Percentiles rank a stretch among this genome's conserved stretches.
These are phyloP conservation scores for Chrysophaeum taylorii DNA, from an alignment of 352 stramenopile genomes.

Conservation along the genomic window DNA sequence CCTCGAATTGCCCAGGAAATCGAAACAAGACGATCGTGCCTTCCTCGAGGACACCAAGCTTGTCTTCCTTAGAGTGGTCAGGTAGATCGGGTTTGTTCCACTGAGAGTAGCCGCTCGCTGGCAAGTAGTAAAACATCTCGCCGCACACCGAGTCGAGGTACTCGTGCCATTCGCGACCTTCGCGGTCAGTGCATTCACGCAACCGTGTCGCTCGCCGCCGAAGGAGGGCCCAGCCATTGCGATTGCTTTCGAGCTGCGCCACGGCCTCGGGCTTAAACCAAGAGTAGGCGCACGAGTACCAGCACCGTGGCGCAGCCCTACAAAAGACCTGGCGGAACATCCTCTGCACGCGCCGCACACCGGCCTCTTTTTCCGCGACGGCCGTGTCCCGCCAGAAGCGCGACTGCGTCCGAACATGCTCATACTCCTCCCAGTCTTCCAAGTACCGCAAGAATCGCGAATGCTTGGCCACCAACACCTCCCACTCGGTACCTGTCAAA, in stretches of 20 bases:
- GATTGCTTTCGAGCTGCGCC: background rate
- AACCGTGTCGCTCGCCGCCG: constrained; percentile 12
- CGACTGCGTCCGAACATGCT: background rate
- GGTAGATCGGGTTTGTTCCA: constrained; percentile 16
- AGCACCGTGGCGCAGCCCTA: background rate
- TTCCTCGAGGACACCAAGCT: constrained; percentile 8
- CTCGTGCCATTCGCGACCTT: constrained; percentile 24
- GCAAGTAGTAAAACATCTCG: constrained; percentile 24
- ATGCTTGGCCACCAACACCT: background rate
- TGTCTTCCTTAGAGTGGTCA: background rate
- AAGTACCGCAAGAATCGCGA: background rate
- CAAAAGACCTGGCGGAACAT: constrained; percentile 17
- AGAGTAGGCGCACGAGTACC: constrained; percentile 18
- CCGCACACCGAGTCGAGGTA: constrained; percentile 20
- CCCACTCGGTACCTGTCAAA: background rate
- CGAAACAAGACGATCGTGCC: constrained; percentile 21
- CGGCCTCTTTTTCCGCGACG: constrained; percentile 12
- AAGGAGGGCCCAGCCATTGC: constrained; percentile 24
- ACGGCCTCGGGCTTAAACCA: constrained; percentile 18
- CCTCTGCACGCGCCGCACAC: constrained; percentile 15
- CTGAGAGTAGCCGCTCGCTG: constrained; percentile 12
- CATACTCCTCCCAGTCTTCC: constrained; percentile 21
- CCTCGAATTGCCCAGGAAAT: constrained; percentile 10
- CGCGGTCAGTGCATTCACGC: constrained; percentile 21
- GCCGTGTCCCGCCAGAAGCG: constrained; percentile 23